Evolutionary conservation across 495 filamentous ascomycete genomes (phyloP).

Genomic region (Daldinia bambusicola): DNA sequence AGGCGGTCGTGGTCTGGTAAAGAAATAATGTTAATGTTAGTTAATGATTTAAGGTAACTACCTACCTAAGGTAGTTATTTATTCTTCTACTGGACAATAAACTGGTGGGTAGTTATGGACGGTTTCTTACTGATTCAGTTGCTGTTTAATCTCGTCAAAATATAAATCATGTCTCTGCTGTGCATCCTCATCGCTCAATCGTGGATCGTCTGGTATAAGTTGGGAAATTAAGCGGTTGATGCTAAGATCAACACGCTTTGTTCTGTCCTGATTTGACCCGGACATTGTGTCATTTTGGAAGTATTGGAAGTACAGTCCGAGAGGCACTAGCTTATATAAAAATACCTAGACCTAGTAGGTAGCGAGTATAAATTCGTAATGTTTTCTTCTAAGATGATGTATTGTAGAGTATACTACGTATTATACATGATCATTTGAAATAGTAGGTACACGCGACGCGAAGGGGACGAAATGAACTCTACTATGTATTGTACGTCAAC

Average conservation of each 20-base stretch:
- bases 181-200: slow-evolving; percentile 59
- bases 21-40: slow-evolving; percentile 28
- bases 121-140: slow-evolving; percentile 59
- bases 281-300: slow-evolving; percentile 50
- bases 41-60: too few species aligned
- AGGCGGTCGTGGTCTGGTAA: slow-evolving; percentile 45
- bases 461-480: background rate
- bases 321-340: too few species aligned
- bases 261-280: slow-evolving; percentile 46
- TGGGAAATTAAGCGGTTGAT: slow-evolving; percentile 67
- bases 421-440: background rate
- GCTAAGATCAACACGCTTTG: slow-evolving; percentile 54
- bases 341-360: too few species aligned
- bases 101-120: background rate
- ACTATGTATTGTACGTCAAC: background rate
- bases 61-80: too few species aligned
- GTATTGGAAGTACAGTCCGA: slow-evolving; percentile 4
- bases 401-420: slow-evolving; percentile 9
- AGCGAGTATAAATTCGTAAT: slow-evolving; percentile 6
- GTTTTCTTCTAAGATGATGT: slow-evolving; percentile 6
- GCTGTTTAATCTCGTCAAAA: slow-evolving; percentile 59
- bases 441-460: slow-evolving; percentile 12
- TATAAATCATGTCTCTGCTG: slow-evolving; percentile 63
- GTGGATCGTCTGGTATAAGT: slow-evolving; percentile 60
- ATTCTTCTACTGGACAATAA: too few species aligned